Conservation (phyloP, 139 green algal species). For the Micractinium sp. region DNA sequence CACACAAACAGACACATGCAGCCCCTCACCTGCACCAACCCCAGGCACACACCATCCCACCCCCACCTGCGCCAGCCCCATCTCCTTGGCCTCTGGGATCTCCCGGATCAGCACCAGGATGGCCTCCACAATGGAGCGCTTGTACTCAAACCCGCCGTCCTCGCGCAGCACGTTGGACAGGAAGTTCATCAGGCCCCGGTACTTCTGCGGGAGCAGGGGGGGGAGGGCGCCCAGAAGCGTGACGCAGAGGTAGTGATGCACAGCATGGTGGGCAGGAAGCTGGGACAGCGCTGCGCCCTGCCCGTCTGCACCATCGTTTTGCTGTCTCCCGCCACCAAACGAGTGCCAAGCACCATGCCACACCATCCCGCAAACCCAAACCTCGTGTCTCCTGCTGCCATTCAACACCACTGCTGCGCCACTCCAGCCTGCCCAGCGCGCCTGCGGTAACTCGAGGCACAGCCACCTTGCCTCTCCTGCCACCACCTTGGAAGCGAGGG, state of each 20-base stretch:
- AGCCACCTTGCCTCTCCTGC: not conserved
- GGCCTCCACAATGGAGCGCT: conserved; percentile 94
- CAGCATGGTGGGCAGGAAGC: too few relatives aligned
- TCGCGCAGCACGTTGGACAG: conserved; percentile 86
- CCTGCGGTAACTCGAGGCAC: not conserved
- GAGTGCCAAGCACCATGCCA: too few relatives aligned
- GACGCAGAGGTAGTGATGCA: not conserved
- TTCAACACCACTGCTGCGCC: not conserved
- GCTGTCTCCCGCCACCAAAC: too few relatives aligned
- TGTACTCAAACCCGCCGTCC: conserved; percentile 99
- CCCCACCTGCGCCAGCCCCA: conserved; percentile 86
- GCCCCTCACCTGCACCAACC: too few relatives aligned
- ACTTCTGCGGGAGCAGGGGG: conserved; percentile 65
- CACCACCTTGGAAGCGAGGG: not conserved
- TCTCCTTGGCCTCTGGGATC: conserved; percentile 97
- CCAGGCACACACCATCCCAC: too few relatives aligned
- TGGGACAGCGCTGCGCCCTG: too few relatives aligned
- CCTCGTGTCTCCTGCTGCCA: too few relatives aligned
- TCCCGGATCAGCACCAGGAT: conserved; percentile 94
- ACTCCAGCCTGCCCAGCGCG: not conserved
- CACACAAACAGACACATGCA: too few relatives aligned
- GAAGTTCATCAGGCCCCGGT: conserved; percentile 97
- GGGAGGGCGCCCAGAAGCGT: not conserved
- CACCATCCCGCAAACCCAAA: too few relatives aligned
- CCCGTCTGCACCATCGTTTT: too few relatives aligned